These are phyloP conservation scores for Elsinoe ampelina DNA, from an alignment of 2,329 filamentous ascomycete species.

Conservation along the genomic window DNA sequence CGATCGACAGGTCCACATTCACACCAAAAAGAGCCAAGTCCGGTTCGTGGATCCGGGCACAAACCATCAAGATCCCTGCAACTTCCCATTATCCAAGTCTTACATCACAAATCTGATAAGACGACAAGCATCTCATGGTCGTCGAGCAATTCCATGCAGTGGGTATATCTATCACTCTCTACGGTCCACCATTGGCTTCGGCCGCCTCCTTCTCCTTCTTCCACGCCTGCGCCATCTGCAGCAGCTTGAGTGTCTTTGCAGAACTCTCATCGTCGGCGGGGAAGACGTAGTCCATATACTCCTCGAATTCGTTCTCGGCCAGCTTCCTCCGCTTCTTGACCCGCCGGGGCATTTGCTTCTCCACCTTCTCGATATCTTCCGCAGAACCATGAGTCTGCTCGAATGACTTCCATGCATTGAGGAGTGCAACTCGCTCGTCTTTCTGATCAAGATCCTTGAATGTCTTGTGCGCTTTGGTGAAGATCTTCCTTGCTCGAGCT, in stretches of 20 bases:
- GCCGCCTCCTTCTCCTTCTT: slow-evolving; percentile 51
- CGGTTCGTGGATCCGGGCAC: slow-evolving; percentile 4
- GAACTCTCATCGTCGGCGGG: slow-evolving; percentile 85
- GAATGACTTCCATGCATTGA: slow-evolving; percentile 88
- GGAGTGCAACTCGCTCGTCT: slow-evolving; percentile 83
- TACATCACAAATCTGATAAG: background rate
- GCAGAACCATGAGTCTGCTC: slow-evolving; percentile 72
- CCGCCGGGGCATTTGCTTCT: slow-evolving; percentile 86
- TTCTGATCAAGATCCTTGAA: slow-evolving; percentile 88
- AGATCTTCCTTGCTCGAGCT: slow-evolving; percentile 68
- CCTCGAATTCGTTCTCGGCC: slow-evolving; percentile 89
- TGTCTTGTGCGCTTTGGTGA: slow-evolving; percentile 72
- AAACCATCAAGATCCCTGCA: slow-evolving; percentile 8
- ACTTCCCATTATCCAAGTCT: background rate
- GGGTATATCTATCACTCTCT: background rate
- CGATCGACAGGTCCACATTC: slow-evolving; percentile 4
- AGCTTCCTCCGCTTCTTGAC: slow-evolving; percentile 87
- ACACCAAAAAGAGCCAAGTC: background rate
- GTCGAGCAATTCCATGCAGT: background rate
- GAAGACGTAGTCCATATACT: slow-evolving; percentile 96
- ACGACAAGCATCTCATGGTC: too few species aligned
- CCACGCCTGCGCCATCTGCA: slow-evolving; percentile 82
- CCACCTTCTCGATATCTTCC: slow-evolving; percentile 70
- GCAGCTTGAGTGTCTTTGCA: slow-evolving; percentile 70
- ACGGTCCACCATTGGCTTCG: slow-evolving; percentile 9